Base-by-base conservation (phyloP, 371 early-diverging fungal genomes). In the Polyrhizophydium stewartii region DNA sequence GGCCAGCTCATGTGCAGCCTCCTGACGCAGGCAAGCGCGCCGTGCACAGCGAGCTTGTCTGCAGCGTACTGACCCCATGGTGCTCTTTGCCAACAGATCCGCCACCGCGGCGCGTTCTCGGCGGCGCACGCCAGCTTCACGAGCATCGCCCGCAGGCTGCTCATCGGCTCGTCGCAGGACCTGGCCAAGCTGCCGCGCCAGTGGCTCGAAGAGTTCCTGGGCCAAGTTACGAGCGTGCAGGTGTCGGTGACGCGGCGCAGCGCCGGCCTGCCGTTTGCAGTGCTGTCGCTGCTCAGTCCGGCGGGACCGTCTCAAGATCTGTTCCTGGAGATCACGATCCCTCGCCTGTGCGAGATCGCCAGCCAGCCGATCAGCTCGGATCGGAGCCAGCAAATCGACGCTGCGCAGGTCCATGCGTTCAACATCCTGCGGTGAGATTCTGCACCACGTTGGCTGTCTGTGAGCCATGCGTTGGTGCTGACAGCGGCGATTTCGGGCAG, bases 201-300 rank as follows among this genome's bases (percentile, higher is more conserved):
- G 19, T 92, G 92, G 92, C 70, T 92, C 2, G 75, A 85, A 53
- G 85, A 73, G 33, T 78, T 79, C 51, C 62, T 86, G 31, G 73
- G 67, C 24, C 66, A 70, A 19, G 73, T 81, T 21, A 65, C 67
- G 0, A 62, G 67, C 21, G 58, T 73, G 41, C 65, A 74, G 30
- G 78, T 93, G 25, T 94, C 94, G 0, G 88, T 93, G n/a, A 96
- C 97, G 0, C 84, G 96, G n/a, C 86, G 97, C 32, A 90, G 91
- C 62, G 97, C 92, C 0, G 66, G 66, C 3, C 77, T 94, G 41
- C 97, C 97, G 16, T 76, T 90, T 7, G 90, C 90, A 61, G 86
- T 96, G n/a, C 62, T 92, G 53, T 91, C 92, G 5, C 85, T 93
- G 46, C 79, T 95, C 40, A 86, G 85, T 49, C 81, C 88, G 41